Evolutionary conservation across 495 filamentous ascomycete species (phyloP), one percentile per base, ranked within the genome.

Genomic region (Podospora tetraspora): DNA sequence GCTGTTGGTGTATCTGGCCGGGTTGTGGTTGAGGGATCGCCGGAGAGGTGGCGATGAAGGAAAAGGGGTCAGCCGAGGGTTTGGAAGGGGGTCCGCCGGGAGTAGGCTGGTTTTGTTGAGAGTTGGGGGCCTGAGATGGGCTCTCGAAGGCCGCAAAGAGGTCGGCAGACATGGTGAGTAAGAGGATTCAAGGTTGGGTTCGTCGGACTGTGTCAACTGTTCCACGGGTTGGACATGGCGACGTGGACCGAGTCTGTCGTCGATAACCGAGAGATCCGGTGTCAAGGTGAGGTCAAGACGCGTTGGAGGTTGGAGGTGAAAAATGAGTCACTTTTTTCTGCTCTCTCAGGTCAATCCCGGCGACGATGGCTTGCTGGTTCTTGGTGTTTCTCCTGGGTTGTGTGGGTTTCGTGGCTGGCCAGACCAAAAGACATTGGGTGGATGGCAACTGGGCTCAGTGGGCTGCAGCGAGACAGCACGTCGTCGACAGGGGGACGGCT

Each of bases 81-180:
- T 61, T 25, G 4, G 67, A 57, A 13, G 67, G 30, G 30, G 29
- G 1, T 6, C 19, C 27, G 4, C 10, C 27, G 19, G 30, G 10
- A 4, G 37, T 34, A 12, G n/a, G n/a, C n/a, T 71, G 73, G 30
- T 74, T 73, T 22, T 71, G 71, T 67, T 77, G 73, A 23, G 73
- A 66, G 23, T 69, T 61, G n/a, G 75, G 59, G 30, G 67, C 70
- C 30, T 73, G 62, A 22, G 79, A 61, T 65, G 75, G 65, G 68
- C 78, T 80, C 69, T 87, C 89, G 71, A 93, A 93, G 62, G 87
- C 88, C 62, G 90, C 89, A 52, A 91, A 86, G 43, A 93, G 83
- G 71, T 92, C 91, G 62, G 89, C 86, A 58, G 91, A 93, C 91
- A 93, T 93, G 24, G 37, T 73, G 73, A 24, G 10, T 6, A n/a